Conservation (phyloP, 2,329 filamentous ascomycete genomes). For the Cordyceps cateniannulata region DNA sequence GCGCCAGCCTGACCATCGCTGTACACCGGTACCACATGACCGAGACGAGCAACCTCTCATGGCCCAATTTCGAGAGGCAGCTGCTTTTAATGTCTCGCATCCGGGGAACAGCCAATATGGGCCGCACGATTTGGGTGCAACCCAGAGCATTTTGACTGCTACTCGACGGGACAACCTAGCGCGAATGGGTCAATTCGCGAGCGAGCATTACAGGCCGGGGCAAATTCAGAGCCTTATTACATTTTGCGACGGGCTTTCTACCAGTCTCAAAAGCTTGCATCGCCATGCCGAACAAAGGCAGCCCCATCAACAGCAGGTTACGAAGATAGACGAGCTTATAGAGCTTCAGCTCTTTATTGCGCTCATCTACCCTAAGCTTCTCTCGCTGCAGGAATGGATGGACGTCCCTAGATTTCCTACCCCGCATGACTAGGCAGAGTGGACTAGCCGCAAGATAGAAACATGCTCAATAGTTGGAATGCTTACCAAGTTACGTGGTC, state of each 20-base stretch:
- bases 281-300: neutral
- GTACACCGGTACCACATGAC: neutral
- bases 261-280: neutral
- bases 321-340: neutral
- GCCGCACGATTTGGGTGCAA: neutral
- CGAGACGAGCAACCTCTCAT: neutral
- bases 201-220: neutral
- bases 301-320: neutral
- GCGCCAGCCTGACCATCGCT: neutral
- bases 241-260: neutral
- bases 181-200: neutral
- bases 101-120: neutral
- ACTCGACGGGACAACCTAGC: neutral
- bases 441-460: neutral
- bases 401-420: neutral
- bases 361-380: neutral
- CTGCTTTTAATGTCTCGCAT: neutral
- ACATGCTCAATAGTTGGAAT: neutral
- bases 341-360: neutral
- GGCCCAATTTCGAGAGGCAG: neutral
- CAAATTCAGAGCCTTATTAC: neutral
- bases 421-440: neutral
- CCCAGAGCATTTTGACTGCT: neutral
- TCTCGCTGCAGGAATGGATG: neutral
- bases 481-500: neutral